Conservation (phyloP, 768 basidiomycete genomes). For the Astraeus odoratus region DNA sequence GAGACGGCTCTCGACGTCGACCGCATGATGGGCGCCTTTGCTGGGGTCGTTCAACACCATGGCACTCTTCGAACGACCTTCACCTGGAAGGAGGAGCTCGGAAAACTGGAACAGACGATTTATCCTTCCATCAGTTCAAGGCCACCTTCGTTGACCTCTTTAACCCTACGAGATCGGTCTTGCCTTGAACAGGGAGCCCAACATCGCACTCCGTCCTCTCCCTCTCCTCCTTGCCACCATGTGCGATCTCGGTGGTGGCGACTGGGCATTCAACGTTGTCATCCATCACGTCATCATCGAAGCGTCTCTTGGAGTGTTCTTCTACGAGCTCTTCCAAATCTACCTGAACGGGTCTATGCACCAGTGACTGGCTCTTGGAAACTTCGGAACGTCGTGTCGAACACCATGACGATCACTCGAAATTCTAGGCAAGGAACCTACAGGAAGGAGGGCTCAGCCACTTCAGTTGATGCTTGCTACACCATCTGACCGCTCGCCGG, state of each 20-base stretch:
- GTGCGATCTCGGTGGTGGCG: conserved; percentile 17
- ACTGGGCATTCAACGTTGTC: conserved; percentile 24
- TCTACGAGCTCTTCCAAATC: conserved; percentile 23
- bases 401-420: conserved; percentile 18
- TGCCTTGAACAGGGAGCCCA: conserved; percentile 12
- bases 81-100: conserved; percentile 23
- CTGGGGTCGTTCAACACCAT: conserved; percentile 22
- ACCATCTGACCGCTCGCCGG: conserved; percentile 19
- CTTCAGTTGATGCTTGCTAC: conserved; percentile 18
- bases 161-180: conserved; percentile 23
- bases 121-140: conserved; percentile 21
- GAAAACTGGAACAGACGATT: conserved; percentile 25
- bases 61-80: conserved; percentile 24
- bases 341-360: conserved; percentile 21
- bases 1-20: conserved; percentile 23
- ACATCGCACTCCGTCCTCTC: conserved; percentile 19
- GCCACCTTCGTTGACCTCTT: conserved; percentile 21
- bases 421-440: conserved; percentile 17
- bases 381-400: conserved; percentile 23
- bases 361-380: conserved; percentile 18
- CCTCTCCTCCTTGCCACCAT: conserved; percentile 21
- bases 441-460: conserved; percentile 9
- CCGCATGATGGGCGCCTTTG: conserved; percentile 20
- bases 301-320: conserved; percentile 23
- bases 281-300: conserved; percentile 27